phyloP scores from a whole-genome alignment of 768 basidiomycete genomes.

The Tulasnella sp. region DNA sequence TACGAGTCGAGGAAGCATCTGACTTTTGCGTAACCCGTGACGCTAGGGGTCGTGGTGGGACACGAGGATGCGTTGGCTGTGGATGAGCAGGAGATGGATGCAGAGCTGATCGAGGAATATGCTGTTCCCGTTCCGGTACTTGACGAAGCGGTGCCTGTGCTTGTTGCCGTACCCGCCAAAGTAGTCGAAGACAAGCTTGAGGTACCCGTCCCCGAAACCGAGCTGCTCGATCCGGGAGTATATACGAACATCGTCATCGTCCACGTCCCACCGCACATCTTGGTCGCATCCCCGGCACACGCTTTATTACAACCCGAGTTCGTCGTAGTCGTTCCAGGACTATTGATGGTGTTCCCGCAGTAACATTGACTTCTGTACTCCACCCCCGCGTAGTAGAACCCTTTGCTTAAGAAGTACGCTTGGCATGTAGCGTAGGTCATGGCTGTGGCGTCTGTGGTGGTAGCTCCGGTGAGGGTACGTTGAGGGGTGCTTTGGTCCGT shows the following conservation, averaged over 20 bases:
- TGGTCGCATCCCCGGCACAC: background rate
- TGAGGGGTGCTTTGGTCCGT: too few species aligned
- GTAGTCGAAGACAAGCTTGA: background rate
- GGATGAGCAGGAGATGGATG: too few species aligned
- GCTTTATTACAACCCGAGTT: background rate
- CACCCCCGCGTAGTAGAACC: constrained; percentile 16
- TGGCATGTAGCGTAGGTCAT: constrained; percentile 18
- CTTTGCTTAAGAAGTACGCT: background rate
- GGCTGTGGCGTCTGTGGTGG: background rate
- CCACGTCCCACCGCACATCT: background rate
- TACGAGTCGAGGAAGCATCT: constrained; percentile 14
- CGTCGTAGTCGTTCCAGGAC: background rate
- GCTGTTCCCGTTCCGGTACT: too few species aligned
- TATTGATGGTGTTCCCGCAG: background rate
- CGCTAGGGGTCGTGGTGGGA: too few species aligned
- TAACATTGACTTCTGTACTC: constrained; percentile 16
- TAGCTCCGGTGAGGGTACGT: background rate
- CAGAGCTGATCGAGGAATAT: too few species aligned
- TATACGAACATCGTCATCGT: background rate
- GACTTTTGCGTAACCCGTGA: background rate
- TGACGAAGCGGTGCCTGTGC: background rate
- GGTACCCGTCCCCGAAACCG: too few species aligned
- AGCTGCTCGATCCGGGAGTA: too few species aligned
- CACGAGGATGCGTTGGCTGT: too few species aligned
- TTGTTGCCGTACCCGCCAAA: background rate